Evolutionary conservation across 2,329 filamentous ascomycete genomes (phyloP).

Genomic region (Pestalotiopsis sp.): DNA sequence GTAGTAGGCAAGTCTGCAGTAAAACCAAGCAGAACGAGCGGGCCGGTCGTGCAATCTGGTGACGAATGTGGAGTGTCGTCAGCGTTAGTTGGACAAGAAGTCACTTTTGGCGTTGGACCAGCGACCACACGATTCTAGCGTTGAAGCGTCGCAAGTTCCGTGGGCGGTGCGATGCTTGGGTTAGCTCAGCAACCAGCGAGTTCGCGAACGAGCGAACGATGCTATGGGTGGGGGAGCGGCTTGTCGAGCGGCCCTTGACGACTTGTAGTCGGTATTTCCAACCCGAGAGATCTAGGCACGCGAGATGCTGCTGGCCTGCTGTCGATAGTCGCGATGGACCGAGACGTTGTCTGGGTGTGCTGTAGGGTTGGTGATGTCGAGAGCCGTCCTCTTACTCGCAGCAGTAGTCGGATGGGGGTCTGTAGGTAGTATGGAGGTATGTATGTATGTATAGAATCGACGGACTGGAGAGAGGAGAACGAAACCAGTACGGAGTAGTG

Average conservation of each 20-base stretch:
- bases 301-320: background rate
- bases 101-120: slow-evolving; percentile 6
- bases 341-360: background rate
- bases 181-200: background rate
- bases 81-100: slow-evolving; percentile 4
- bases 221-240: background rate
- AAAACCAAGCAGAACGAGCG: background rate
- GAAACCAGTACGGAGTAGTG: background rate
- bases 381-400: background rate
- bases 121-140: slow-evolving; percentile 4
- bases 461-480: background rate
- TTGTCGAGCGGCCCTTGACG: background rate
- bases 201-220: background rate
- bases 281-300: background rate
- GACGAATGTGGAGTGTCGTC: slow-evolving; percentile 9
- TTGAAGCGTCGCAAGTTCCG: slow-evolving; percentile 5
- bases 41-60: slow-evolving; percentile 12
- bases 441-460: background rate
- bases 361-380: background rate
- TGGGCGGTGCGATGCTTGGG: slow-evolving; percentile 1
- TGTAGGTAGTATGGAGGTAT: background rate
- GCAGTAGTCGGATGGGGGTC: background rate
- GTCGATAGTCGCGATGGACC: background rate
- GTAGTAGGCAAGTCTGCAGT: slow-evolving; percentile 1
- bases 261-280: background rate